Conservation (phyloP, 805 yeast species). For the Yamadazyma tumulicola region DNA sequence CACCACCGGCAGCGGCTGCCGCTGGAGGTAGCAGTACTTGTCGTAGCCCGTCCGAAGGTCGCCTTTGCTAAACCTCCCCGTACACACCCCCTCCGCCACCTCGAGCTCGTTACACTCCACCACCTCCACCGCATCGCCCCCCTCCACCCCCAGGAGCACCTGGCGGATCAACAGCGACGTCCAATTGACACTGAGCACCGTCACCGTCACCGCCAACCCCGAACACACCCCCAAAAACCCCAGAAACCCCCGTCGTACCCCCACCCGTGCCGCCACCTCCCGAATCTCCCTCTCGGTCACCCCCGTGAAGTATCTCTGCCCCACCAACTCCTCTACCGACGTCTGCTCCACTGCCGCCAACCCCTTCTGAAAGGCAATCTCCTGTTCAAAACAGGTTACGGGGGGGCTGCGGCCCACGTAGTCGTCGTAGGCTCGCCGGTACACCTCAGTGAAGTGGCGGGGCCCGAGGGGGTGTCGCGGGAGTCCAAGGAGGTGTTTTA, state of each 20-base stretch:
- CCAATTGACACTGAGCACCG: conserved; percentile 63
- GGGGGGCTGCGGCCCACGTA: conserved; percentile 25
- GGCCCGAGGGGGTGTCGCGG: conserved; percentile 31
- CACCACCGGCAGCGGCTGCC: conserved; percentile 17
- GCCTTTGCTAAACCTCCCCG: conserved; percentile 29
- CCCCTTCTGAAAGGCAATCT: conserved; percentile 43
- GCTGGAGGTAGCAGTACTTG: conserved; percentile 30
- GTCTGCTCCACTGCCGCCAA: conserved; percentile 44
- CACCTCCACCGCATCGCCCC: neutral
- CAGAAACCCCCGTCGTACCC: conserved; percentile 37
- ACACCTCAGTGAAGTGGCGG: conserved; percentile 40
- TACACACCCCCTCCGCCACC: conserved; percentile 20
- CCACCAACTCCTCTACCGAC: conserved; percentile 43
- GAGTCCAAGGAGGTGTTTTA: conserved; percentile 14
- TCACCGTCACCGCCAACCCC: conserved; percentile 28
- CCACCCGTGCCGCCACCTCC: conserved; percentile 33
- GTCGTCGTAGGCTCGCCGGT: conserved; percentile 30
- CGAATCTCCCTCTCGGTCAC: conserved; percentile 25
- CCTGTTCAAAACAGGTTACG: conserved; percentile 34
- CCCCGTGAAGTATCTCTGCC: conserved; percentile 39
- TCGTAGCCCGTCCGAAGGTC: conserved; percentile 52
- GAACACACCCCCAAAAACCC: conserved; percentile 25
- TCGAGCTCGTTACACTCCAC: conserved; percentile 48
- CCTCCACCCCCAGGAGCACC: neutral
- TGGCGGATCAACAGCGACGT: conserved; percentile 43